These are phyloP conservation scores for Leptomonas seymouri DNA, from an alignment of 208 protist species.

Conservation along the genomic window DNA sequence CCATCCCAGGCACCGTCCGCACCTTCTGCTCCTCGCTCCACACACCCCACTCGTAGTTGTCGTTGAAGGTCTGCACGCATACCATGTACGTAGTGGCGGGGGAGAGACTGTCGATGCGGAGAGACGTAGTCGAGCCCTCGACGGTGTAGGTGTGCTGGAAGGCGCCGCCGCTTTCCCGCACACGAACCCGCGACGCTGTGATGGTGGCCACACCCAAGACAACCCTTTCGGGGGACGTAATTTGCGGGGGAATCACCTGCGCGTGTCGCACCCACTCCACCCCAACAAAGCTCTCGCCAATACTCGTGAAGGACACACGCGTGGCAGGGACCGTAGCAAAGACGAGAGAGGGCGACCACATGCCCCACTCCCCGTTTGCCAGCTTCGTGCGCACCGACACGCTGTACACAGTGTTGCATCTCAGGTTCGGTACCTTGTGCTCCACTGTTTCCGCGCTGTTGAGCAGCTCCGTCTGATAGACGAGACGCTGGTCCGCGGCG, in stretches of 20 bases:
- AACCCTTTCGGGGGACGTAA: constrained; percentile 52
- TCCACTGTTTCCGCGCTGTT: constrained; percentile 55
- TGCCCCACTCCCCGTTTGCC: constrained; percentile 86
- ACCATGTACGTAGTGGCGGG: constrained; percentile 90
- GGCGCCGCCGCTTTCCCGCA: constrained; percentile 75
- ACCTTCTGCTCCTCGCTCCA: constrained; percentile 90
- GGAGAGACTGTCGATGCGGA: constrained; percentile 65
- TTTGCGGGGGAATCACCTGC: constrained; percentile 67
- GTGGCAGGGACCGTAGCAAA: constrained; percentile 89
- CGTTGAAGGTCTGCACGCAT: constrained; percentile 91
- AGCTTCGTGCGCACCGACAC: constrained; percentile 90
- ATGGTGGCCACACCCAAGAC: constrained; percentile 74
- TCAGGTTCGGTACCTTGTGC: constrained; percentile 86
- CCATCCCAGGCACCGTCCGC: constrained; percentile 85
- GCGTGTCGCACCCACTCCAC: constrained; percentile 80
- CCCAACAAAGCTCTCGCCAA: constrained; percentile 86
- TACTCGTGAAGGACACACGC: constrained; percentile 73
- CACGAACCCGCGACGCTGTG: constrained; percentile 80
- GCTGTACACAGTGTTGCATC: constrained; percentile 88
- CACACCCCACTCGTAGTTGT: constrained; percentile 91
- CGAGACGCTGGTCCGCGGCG: constrained; percentile 71
- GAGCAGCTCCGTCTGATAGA: constrained; percentile 88
- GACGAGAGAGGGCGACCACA: constrained; percentile 82
- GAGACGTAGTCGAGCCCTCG: constrained; percentile 62
- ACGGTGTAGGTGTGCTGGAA: constrained; percentile 71